Evolutionary conservation across 1,284 basidiomycete species (phyloP).

Genomic region (Fomitiporia mediterranea): DNA sequence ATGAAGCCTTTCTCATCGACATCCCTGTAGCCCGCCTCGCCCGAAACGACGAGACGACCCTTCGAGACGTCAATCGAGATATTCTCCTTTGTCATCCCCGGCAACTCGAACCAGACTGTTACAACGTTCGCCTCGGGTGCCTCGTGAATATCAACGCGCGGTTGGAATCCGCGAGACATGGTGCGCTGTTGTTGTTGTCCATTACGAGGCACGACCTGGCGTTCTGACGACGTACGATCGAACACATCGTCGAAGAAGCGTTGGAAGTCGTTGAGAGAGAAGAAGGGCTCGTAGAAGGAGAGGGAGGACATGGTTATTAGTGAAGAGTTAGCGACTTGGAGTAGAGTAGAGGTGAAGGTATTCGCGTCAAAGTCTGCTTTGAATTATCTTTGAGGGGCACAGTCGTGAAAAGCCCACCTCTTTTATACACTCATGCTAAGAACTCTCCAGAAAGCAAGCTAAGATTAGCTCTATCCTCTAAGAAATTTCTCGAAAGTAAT

Average conservation of each 20-base stretch:
- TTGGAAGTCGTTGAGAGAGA: slow-evolving; percentile 38
- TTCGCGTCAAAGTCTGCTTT: neutral
- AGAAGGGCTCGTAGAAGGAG: slow-evolving; percentile 44
- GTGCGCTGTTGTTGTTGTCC: neutral
- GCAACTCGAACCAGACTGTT: slow-evolving; percentile 38
- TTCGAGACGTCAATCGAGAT: slow-evolving; percentile 40
- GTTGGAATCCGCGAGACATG: neutral
- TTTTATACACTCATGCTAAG: slow-evolving; percentile 1
- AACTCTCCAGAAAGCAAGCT: neutral
- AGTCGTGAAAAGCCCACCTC: neutral
- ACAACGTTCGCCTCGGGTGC: slow-evolving; percentile 11
- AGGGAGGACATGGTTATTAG: slow-evolving; percentile 28
- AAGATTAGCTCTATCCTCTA: neutral
- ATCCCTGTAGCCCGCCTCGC: slow-evolving; percentile 34
- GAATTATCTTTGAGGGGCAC: neutral
- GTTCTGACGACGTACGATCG: slow-evolving; percentile 20
- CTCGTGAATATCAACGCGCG: slow-evolving; percentile 46
- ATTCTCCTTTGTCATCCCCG: slow-evolving; percentile 41
- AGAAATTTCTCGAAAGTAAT: neutral
- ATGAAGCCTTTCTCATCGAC: slow-evolving; percentile 40
- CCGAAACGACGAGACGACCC: slow-evolving; percentile 41
- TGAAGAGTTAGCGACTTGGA: neutral
- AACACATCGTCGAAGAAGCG: slow-evolving; percentile 46
- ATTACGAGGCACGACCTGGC: slow-evolving; percentile 12
- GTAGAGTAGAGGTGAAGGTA: neutral